phyloP scores from a whole-genome alignment of 331 rosid species.

The Erythrophleum ivorense region DNA sequence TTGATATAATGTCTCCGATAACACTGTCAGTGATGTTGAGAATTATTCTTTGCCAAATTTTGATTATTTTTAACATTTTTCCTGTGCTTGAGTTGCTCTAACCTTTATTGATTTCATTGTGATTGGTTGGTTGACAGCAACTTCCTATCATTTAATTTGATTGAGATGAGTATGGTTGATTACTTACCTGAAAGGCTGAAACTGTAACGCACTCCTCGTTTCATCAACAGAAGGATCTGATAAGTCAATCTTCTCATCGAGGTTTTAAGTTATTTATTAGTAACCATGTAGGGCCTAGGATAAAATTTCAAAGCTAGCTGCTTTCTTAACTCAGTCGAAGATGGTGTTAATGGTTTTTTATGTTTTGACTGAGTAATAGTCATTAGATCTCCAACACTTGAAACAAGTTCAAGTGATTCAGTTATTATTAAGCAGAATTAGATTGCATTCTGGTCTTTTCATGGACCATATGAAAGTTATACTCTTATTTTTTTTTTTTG shows the following conservation, averaged over 20 bases:
- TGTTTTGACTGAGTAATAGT: background rate
- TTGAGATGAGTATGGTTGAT: background rate
- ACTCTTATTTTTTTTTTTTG: background rate
- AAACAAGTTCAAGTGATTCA: background rate
- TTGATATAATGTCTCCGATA: background rate
- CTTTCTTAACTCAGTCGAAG: background rate
- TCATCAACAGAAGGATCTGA: conserved; percentile 12
- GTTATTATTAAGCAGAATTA: background rate
- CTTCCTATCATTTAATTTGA: conserved; percentile 2
- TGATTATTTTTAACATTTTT: background rate
- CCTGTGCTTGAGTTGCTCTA: background rate
- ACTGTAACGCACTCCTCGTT: background rate
- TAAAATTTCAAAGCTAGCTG: background rate
- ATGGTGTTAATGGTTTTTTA: background rate
- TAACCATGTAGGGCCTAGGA: background rate
- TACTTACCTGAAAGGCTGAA: background rate
- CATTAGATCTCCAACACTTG: background rate
- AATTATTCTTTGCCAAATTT: background rate
- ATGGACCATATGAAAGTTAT: background rate
- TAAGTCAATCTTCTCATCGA: background rate
- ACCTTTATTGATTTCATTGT: background rate
- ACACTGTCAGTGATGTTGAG: background rate
- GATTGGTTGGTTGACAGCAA: background rate
- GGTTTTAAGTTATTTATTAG: background rate
- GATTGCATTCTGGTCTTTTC: background rate